Evolutionary conservation across 495 filamentous ascomycete genomes (phyloP).

Genomic region (Hyaloscypha hepaticicola): DNA sequence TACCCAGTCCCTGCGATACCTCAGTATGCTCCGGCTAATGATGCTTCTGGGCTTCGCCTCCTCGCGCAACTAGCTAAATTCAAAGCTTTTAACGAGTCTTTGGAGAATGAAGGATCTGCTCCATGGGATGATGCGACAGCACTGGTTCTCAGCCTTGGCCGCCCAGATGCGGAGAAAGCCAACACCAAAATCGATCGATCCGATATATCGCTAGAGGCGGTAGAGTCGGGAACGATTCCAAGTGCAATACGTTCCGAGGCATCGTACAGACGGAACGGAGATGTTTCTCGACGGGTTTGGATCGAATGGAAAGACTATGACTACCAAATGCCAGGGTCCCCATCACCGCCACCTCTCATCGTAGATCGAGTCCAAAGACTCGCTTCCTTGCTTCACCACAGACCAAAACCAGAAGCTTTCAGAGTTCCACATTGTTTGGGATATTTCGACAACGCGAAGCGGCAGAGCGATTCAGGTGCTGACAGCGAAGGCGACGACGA

Average conservation of each 20-base stretch:
- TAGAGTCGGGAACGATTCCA: constrained; percentile 6
- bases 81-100: constrained; percentile 43
- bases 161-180: constrained; percentile 30
- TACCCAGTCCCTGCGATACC: constrained; percentile 29
- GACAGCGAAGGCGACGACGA: too few relatives aligned
- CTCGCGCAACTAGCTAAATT: constrained; percentile 45
- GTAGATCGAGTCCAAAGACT: constrained; percentile 40
- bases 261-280: constrained; percentile 27
- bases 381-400: constrained; percentile 41
- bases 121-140: too few relatives aligned
- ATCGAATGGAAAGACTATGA: constrained; percentile 50
- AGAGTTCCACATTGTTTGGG: constrained; percentile 45
- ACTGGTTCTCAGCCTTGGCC: constrained; percentile 37
- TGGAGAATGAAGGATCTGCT: too few relatives aligned
- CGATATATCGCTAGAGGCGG: constrained; percentile 19
- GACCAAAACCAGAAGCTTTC: constrained; percentile 43
- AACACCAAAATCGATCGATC: constrained; percentile 36
- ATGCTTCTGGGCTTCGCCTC: constrained; percentile 26
- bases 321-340: constrained; percentile 30
- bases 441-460: constrained; percentile 37
- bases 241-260: constrained; percentile 40
- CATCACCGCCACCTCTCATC: constrained; percentile 36
- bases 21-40: constrained; percentile 35
- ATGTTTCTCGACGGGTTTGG: constrained; percentile 39
- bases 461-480: constrained; percentile 24